Base-by-base conservation (phyloP, 2,329 filamentous ascomycete species). In the Aspergillus jensenii region DNA sequence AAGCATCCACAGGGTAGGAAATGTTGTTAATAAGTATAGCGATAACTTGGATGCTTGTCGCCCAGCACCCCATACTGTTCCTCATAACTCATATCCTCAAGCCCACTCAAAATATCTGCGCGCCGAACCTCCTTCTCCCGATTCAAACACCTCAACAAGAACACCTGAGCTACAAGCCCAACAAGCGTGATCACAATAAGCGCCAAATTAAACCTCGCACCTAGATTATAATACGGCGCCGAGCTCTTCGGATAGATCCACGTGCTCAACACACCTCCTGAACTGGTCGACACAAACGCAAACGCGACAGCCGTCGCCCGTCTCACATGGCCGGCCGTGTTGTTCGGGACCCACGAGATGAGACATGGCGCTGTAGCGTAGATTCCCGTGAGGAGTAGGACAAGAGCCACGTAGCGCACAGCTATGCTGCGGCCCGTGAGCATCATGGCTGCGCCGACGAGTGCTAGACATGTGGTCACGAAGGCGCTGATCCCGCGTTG, bases 401-500 rank as follows among this genome's bases (percentile, higher is more conserved):
- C 19, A 4, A 63, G 54, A 0, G 56, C 56, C 2, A 51, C 35
- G 56, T 61, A 63, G 17, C 59, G 56, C 23, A 58, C 21, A 14
- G 35, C 51, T 3, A 46, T 35, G 2, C 39, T 51, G 7, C 53
- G 51, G 0, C 56, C 51, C 6, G 27, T 44, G 15, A 63, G 39
- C 8, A 41, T 51, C 44, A 63, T 21, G 4, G 44, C 45, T 8
- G 56, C 59, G 15, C 62, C 64, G 31, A 64, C 47, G 0, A 62
- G 52, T 4, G 60, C 62, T 17, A 65, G 59, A 8, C 39, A 45
- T 6, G 48, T 54, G 1, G 64, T 67, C 6, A 51, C 44, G 21
- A 67, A 59, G 37, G 69, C 65, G 45, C 66, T 67, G 11, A 67
- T 35, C 4, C 67, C 71, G 23, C 71, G 68, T 56, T 63, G 64